phyloP scores from a whole-genome alignment of 2,329 filamentous ascomycete genomes.

The Fusarium solani-melongenae region DNA sequence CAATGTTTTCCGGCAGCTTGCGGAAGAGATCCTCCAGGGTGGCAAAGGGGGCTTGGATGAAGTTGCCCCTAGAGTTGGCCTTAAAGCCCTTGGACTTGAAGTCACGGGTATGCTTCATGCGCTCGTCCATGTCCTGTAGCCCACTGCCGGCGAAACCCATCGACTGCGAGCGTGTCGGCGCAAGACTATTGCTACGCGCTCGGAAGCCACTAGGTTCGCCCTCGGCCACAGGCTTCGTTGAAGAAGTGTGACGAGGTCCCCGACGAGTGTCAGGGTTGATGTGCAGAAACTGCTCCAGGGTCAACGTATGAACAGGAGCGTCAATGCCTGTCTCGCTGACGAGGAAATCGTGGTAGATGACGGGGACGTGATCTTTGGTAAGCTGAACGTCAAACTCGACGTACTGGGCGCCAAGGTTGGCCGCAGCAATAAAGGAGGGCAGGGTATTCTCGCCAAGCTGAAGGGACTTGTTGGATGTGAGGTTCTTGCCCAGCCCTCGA shows the following conservation, averaged over 20 bases:
- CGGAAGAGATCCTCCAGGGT: constrained; percentile 94
- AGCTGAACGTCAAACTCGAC: constrained; percentile 90
- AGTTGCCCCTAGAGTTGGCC: constrained; percentile 91
- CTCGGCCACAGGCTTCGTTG: constrained; percentile 39
- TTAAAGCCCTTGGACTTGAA: constrained; percentile 97
- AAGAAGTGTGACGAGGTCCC: constrained; percentile 14
- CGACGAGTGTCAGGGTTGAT: constrained; percentile 70
- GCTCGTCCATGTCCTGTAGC: constrained; percentile 69
- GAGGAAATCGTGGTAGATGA: constrained; percentile 98
- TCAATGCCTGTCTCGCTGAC: constrained; percentile 98
- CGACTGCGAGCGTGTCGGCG: constrained; percentile 64
- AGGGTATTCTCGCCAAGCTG: constrained; percentile 97
- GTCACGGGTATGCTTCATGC: constrained; percentile 97
- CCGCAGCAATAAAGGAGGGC: constrained; percentile 94
- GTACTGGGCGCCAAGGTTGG: constrained; percentile 86
- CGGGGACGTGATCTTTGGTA: constrained; percentile 98
- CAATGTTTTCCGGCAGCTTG: constrained; percentile 82
- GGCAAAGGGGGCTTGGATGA: constrained; percentile 95
- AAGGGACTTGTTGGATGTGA: constrained; percentile 82
- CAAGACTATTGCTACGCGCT: constrained; percentile 53
- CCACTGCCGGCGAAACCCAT: constrained; percentile 62
- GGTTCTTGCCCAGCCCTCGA: constrained; percentile 89
- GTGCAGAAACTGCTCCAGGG: constrained; percentile 94
- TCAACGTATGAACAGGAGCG: constrained; percentile 94
- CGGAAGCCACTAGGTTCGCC: constrained; percentile 46